These are phyloP conservation scores for Dendrobium nobile DNA, from an alignment of 106 monocot species.

Conservation along the genomic window DNA sequence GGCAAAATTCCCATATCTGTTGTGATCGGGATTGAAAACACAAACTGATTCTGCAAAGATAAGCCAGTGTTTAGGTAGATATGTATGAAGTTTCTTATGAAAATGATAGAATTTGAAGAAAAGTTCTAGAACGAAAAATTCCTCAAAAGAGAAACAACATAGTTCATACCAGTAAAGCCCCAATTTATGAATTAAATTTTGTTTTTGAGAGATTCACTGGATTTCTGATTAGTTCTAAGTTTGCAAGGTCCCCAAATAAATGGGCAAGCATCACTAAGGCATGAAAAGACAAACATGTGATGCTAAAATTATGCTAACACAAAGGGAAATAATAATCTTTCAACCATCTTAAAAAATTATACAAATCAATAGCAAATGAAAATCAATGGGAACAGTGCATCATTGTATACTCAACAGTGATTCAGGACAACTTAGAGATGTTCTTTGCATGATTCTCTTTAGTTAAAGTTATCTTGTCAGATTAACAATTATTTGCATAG, in stretches of 20 bases:
- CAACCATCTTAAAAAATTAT: background rate
- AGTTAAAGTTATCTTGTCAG: background rate
- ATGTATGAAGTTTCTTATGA: background rate
- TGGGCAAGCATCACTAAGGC: background rate
- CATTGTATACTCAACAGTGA: background rate
- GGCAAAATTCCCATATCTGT: conserved; percentile 79
- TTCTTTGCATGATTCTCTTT: background rate
- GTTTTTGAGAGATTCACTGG: background rate
- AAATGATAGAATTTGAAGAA: background rate
- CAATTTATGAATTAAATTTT: no score
- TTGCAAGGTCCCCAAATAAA: background rate
- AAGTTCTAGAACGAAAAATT: background rate
- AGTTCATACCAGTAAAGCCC: no score
- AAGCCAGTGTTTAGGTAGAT: background rate
- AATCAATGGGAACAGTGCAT: background rate
- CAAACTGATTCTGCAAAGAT: conserved; percentile 59
- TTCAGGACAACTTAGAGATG: background rate
- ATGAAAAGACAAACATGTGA: background rate
- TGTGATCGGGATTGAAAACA: conserved; percentile 44
- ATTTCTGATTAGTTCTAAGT: background rate
- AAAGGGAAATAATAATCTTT: background rate
- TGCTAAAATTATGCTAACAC: background rate
- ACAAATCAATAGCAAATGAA: background rate
- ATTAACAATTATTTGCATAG: background rate
- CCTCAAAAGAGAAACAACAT: background rate